These are phyloP conservation scores for Boletales sp. DNA, from an alignment of 768 basidiomycete species.

Conservation along the genomic window DNA sequence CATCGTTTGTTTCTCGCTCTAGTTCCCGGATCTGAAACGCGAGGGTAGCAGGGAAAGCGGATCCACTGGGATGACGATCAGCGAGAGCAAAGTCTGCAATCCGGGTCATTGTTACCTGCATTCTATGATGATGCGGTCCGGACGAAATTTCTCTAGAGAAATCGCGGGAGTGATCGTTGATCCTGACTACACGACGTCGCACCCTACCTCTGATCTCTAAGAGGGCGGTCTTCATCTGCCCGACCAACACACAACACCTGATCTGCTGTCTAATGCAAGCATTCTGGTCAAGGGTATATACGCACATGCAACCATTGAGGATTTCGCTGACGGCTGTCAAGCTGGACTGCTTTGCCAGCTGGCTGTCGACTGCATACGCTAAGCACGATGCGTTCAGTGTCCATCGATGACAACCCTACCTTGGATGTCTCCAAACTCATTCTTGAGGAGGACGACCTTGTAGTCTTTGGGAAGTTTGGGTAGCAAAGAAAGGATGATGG, in stretches of 20 bases:
- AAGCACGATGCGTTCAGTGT: not conserved
- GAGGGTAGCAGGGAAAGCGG: conserved; percentile 92
- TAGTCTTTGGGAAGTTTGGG: conserved; percentile 81
- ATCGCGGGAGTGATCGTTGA: not conserved
- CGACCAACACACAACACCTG: conserved; percentile 92
- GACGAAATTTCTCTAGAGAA: conserved; percentile 66
- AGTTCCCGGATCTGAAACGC: conserved; percentile 93
- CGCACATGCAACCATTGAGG: conserved; percentile 90
- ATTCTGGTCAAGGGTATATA: not conserved
- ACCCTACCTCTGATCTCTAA: conserved; percentile 78
- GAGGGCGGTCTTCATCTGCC: conserved; percentile 89
- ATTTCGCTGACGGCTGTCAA: conserved; percentile 90
- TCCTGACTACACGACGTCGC: not conserved
- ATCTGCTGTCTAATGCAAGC: not conserved
- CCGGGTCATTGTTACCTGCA: conserved; percentile 61
- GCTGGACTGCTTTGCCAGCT: conserved; percentile 81
- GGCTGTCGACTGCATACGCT: conserved; percentile 72
- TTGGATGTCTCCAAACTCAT: conserved; percentile 94
- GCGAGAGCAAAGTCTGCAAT: not conserved
- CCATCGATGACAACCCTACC: conserved; percentile 38
- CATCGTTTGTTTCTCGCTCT: conserved; percentile 70
- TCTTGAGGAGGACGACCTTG: conserved; percentile 88
- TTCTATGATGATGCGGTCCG: conserved; percentile 93
- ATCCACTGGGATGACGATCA: conserved; percentile 53
- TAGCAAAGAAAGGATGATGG: conserved; percentile 78